A percentile compares a stretch with the other conserved stretches of the same genome.
phyloP scores from a whole-genome alignment of 1,284 basidiomycete genomes.

The Rhodotorula sp. region DNA sequence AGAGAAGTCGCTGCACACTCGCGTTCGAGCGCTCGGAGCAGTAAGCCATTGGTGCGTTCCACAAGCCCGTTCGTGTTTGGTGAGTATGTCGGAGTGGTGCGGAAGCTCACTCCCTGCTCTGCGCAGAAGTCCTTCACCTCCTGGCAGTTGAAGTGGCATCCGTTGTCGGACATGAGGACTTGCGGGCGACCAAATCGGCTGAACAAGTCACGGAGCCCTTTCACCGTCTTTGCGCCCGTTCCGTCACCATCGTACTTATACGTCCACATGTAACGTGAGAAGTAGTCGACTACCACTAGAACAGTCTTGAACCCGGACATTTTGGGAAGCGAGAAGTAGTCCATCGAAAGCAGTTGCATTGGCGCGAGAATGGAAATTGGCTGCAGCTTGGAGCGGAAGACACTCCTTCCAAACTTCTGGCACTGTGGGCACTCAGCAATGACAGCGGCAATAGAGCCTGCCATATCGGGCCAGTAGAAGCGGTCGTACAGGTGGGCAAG shows the following conservation, averaged over 20 bases:
- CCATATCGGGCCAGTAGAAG: constrained; percentile 1
- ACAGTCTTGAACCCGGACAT: neutral
- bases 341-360: constrained; percentile 6
- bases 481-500: neutral
- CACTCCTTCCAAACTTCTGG: neutral
- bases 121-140: neutral
- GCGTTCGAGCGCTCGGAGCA: neutral
- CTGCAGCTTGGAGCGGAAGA: neutral
- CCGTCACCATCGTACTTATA: neutral
- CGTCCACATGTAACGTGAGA: neutral
- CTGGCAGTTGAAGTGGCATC: neutral
- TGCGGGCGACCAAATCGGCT: neutral
- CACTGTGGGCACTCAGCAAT: neutral
- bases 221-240: neutral
- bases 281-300: constrained; percentile 2
- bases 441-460: too few relatives aligned
- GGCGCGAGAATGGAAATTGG: neutral
- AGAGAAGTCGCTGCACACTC: neutral
- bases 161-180: neutral
- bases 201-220: neutral
- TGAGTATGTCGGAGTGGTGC: neutral
- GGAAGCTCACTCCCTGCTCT: neutral
- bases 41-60: neutral
- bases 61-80: neutral
- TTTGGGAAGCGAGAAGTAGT: neutral